Percentiles rank a stretch among this genome's conserved stretches.
Conservation (phyloP, 345 rosid genomes). For the Boechera retrofracta region DNA sequence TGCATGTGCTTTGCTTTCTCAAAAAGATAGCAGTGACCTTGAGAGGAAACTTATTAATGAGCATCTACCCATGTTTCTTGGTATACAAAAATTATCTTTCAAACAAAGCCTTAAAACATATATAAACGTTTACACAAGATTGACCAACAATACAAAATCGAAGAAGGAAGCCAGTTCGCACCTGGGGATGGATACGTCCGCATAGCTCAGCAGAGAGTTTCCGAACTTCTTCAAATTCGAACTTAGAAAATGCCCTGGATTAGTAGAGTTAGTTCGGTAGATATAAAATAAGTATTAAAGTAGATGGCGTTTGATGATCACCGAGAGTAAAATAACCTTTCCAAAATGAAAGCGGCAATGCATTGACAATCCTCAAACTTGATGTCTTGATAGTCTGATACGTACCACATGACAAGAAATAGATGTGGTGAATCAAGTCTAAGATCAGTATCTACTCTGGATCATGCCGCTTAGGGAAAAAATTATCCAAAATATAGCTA, state of each 20-base stretch:
- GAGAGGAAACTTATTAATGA: slow-evolving; percentile 13
- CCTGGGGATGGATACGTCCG: slow-evolving; percentile 91
- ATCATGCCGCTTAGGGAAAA: slow-evolving; percentile 1
- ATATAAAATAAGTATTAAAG: slow-evolving; percentile 34
- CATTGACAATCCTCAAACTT: slow-evolving; percentile 52
- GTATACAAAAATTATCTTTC: neutral
- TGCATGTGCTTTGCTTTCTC: slow-evolving; percentile 20
- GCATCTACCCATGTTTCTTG: slow-evolving; percentile 9
- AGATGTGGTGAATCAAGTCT: slow-evolving; percentile 9
- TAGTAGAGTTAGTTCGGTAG: slow-evolving; percentile 28
- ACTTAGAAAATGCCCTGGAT: slow-evolving; percentile 71
- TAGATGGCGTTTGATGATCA: slow-evolving; percentile 33
- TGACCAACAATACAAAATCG: slow-evolving; percentile 25
- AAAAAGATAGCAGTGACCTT: slow-evolving; percentile 16
- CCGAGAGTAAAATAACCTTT: slow-evolving; percentile 56
- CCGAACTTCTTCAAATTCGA: slow-evolving; percentile 80
- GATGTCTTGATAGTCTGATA: slow-evolving; percentile 55
- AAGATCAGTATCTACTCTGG: slow-evolving; percentile 11
- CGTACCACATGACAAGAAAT: slow-evolving; percentile 27
- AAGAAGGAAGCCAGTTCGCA: slow-evolving; percentile 39
- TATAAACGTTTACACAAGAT: slow-evolving; percentile 5
- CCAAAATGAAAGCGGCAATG: slow-evolving; percentile 68
- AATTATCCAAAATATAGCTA: slow-evolving; percentile 17
- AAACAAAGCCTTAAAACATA: slow-evolving; percentile 17
- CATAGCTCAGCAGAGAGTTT: slow-evolving; percentile 93